Evolutionary conservation across 768 basidiomycete species (phyloP).

Genomic region (Calocybe cyanea): DNA sequence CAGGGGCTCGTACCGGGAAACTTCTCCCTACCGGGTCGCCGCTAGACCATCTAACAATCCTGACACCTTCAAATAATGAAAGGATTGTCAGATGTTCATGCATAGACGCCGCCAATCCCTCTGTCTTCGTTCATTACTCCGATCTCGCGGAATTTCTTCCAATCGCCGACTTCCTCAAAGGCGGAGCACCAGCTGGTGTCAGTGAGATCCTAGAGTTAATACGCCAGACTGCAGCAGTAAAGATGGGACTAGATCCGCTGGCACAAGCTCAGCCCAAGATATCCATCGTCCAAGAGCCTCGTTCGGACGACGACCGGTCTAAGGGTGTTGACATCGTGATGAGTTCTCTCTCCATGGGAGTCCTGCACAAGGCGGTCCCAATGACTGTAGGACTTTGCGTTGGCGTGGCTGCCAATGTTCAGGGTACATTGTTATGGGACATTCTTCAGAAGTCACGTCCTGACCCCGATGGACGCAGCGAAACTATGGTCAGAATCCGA

Average conservation of each 20-base stretch:
- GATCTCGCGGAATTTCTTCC: constrained; percentile 40
- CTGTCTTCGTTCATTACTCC: constrained; percentile 51
- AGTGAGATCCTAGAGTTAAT: constrained; percentile 44
- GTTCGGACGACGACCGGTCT: constrained; percentile 17
- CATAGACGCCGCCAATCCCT: constrained; percentile 75
- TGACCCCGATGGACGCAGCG: constrained; percentile 3
- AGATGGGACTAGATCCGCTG: constrained; percentile 61
- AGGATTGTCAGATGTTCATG: constrained; percentile 41
- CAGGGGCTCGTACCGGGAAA: constrained; percentile 67
- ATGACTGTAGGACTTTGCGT: constrained; percentile 72
- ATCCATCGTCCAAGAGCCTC: constrained; percentile 45
- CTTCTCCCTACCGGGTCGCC: constrained; percentile 61
- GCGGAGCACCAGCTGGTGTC: constrained; percentile 22
- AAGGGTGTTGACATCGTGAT: constrained; percentile 46
- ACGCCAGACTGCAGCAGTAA: constrained; percentile 49
- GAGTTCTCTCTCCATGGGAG: constrained; percentile 68
- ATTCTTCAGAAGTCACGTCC: constrained; percentile 33
- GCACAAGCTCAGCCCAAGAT: constrained; percentile 72
- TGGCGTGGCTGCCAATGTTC: constrained; percentile 56
- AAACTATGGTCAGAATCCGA: constrained; percentile 43
- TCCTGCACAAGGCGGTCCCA: constrained; percentile 65
- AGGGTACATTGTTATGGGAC: constrained; percentile 53
- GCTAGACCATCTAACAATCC: constrained; percentile 38
- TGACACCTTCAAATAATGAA: constrained; percentile 11
- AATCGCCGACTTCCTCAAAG: constrained; percentile 31